Evolutionary conservation across 345 rosid genomes (phyloP).

Genomic region (Lepidium aucheri): DNA sequence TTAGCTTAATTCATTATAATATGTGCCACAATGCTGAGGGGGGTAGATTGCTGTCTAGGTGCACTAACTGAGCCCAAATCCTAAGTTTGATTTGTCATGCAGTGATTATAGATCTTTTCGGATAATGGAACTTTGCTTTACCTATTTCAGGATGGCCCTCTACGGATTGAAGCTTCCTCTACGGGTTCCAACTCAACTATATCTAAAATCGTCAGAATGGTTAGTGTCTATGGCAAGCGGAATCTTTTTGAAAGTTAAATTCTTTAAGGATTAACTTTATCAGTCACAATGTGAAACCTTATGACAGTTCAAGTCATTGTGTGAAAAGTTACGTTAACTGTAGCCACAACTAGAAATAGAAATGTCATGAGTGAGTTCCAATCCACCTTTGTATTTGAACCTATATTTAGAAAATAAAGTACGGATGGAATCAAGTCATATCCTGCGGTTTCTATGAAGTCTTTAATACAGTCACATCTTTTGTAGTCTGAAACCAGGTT

Average conservation of each 20-base stretch:
- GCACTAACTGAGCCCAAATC: neutral
- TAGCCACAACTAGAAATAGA: neutral
- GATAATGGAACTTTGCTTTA: neutral
- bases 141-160: conserved; percentile 85
- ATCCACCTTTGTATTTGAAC: neutral
- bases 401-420: neutral
- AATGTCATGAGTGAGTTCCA: neutral
- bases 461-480: neutral
- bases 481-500: neutral
- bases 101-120: neutral
- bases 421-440: neutral
- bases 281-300: neutral
- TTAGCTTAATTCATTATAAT: neutral
- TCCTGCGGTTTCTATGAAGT: neutral
- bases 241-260: neutral
- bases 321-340: neutral
- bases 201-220: conserved; percentile 85
- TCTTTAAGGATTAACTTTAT: neutral
- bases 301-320: neutral
- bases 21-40: neutral
- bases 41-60: neutral
- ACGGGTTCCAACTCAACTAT: conserved; percentile 85
- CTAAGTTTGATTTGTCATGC: neutral
- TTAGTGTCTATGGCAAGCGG: conserved; percentile 26
- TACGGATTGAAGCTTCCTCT: conserved; percentile 70